A percentile compares a stretch with the other conserved stretches of the same genome.
These are phyloP conservation scores for Suillus subalutaceus DNA, from an alignment of 768 basidiomycete species.

Conservation along the genomic window DNA sequence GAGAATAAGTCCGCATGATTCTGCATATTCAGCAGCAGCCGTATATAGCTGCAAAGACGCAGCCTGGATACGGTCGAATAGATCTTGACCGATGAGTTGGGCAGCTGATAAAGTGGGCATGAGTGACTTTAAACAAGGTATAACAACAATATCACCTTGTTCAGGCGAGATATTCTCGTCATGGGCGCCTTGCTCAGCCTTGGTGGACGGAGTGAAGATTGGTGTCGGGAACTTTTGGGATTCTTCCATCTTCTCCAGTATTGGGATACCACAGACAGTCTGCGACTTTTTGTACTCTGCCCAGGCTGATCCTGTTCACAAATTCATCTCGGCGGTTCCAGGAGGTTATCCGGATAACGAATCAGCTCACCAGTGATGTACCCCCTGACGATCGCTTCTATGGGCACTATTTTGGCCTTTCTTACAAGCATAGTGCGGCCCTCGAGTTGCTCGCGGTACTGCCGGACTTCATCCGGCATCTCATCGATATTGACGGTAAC, in stretches of 20 bases:
- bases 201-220: slow-evolving; percentile 95
- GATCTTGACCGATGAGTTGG: slow-evolving; percentile 63
- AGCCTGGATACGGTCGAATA: slow-evolving; percentile 62
- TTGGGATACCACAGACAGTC: slow-evolving; percentile 84
- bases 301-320: slow-evolving; percentile 86
- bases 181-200: slow-evolving; percentile 91
- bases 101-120: slow-evolving; percentile 25
- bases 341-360: neutral
- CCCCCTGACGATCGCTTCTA: slow-evolving; percentile 96
- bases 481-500: slow-evolving; percentile 73
- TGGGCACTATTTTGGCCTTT: slow-evolving; percentile 85
- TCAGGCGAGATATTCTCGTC: slow-evolving; percentile 95
- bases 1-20: slow-evolving; percentile 81
- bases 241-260: slow-evolving; percentile 80
- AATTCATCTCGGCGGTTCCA: neutral
- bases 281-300: slow-evolving; percentile 85
- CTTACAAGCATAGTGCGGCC: slow-evolving; percentile 90
- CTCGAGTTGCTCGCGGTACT: slow-evolving; percentile 76
- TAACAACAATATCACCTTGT: slow-evolving; percentile 49
- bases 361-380: slow-evolving; percentile 83
- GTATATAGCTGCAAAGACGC: slow-evolving; percentile 69
- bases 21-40: slow-evolving; percentile 75
- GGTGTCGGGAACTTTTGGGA: slow-evolving; percentile 81
- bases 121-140: neutral
- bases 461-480: slow-evolving; percentile 63